Base-by-base conservation (phyloP, 208 protist genomes). In the Trypanosoma mega region DNA sequence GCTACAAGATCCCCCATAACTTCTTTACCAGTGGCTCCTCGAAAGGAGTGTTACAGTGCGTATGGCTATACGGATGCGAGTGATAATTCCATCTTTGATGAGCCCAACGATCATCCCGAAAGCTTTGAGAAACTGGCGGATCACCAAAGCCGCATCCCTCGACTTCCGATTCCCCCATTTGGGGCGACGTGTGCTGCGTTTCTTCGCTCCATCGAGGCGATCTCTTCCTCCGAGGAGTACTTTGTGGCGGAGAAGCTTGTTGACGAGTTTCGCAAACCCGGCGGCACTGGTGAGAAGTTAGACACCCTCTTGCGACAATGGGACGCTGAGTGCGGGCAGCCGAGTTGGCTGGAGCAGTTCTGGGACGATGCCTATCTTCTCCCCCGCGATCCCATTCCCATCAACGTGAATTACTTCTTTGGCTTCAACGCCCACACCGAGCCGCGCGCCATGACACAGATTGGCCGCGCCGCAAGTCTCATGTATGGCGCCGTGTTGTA, bases 351-450 rank as follows among this genome's bases (percentile, higher is more conserved):
- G 5, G 63, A 70, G 56, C 16, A 43, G 18, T 71, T 33, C 26
- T 70, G 63, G 63, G 63, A 70, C 29, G 61, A 70, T 50, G 60
- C 66, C 12, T 72, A 72, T 48, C 48, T 72, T 7, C 34, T 30
- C 18, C 34, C 23, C n/a, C 37, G 61, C 16, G 66, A 72, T 49
- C 30, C 66, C 18, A 72, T 72, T 54, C 21, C 66, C 14, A 73
- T 72, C 50, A 72, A 75, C 41, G 69, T 75, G 27, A 75, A 75
- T 36, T 75, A 75, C 37, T 75, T 75, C 39, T 75, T 75, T 34
- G 7, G 24, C 3, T 75, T 75, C 12, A 59, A 71, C 27, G 20
- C 41, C 7, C 29, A 75, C 20, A 51, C 50, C 23, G 31, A 21
- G 12, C 64, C 27, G 5, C 6, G n/a, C 14, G 52, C 52, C 18